Evolutionary conservation across 2,329 filamentous ascomycete species (phyloP), one percentile per base, ranked within the genome.

Genomic region (Blastomyces parvus): DNA sequence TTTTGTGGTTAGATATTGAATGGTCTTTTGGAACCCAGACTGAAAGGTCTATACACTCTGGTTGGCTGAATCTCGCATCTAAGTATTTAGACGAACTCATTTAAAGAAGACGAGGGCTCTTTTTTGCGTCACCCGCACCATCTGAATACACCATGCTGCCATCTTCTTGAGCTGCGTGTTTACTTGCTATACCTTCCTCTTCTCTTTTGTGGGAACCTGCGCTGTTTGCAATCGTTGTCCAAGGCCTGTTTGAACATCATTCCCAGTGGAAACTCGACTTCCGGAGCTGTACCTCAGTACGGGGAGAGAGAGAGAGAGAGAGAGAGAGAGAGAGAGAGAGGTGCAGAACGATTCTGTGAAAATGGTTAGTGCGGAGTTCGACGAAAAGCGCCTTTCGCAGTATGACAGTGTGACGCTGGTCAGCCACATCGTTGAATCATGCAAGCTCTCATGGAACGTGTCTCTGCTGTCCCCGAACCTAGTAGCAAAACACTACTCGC

Each of bases 401-500:
- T 61, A 52, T 30, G 59, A 61, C 42, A 50, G 22, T 46, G 59
- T 22, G 59, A 50, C 40, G 46, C 46, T 61, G 46, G 40, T 52
- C 33, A 36, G 46, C 46, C 46, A 61, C 42, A 61, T 61, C 33
- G 33, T 33, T 30, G 27, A 52, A 52, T 52, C 48, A 52, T 52
- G 48, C 48, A 52, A 52, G 48, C 14, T 52, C 48, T 52, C 48
- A 52, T 52, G 7, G 48, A 52, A 27, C n/a, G 55, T 63, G 33
- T 65, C 48, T 52, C 56, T 62, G 36, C 59, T 63, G n/a, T 65
- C 63, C 48, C 25, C 58, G 36, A 60, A 58, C 38, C 63, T 64
- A 30, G 52, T 63, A 55, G 58, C 63, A 33, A 62, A 64, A 60
- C 38, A 38, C 33, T 63, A 56, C 38, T 30, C 46, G 27, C 48